Evolutionary conservation across 2,329 filamentous ascomycete species (phyloP), one percentile per base, ranked within the genome.

Genomic region (Scedosporium apiospermum): DNA sequence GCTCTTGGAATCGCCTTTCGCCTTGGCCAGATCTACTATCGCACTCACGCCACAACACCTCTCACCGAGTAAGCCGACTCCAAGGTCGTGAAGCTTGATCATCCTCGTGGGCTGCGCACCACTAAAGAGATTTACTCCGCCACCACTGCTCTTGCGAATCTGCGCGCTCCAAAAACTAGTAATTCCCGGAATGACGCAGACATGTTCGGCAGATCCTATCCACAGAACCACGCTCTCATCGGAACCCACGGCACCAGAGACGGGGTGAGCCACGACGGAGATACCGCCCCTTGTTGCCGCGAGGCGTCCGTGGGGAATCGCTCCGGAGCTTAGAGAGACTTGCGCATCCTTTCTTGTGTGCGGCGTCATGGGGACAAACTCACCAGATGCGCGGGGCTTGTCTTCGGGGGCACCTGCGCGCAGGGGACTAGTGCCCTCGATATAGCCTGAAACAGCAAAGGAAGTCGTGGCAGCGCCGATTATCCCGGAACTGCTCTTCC

Each of bases 301-400:
- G 1, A 86, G 74, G 3, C 80, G 80, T 65, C 85, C 82, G 4
- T 79, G 74, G 0, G 79, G 78, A 6, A 75, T 71, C 0, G 71
- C 72, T 16, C 78, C 72, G 34, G 76, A 74, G 41, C 42, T 57
- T 49, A 78, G 70, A 1, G 77, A 76, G 10, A 76, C 74, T 3
- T 82, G 74, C 4, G 78, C 81, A 64, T 84, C 81, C 46, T 80
- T 79, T 46, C 84, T 77, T 9, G 82, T 84, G 65, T 85, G 83
- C 0, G 85, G 85, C 1, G 85, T 87, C 83, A 87, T 85, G 9
- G 85, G 85, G 9, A 82, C 82, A 65, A 87, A 86, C 42, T 84
- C 84, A 16, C 77, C 76, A 0, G 68, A 71, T 7, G 76, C 76
- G 55, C 70, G 68, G 60, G 75, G 73, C 63, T 74, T 76, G 51